Evolutionary conservation across 2,329 filamentous ascomycete genomes (phyloP).

Genomic region (Botrytis pseudocinerea): DNA sequence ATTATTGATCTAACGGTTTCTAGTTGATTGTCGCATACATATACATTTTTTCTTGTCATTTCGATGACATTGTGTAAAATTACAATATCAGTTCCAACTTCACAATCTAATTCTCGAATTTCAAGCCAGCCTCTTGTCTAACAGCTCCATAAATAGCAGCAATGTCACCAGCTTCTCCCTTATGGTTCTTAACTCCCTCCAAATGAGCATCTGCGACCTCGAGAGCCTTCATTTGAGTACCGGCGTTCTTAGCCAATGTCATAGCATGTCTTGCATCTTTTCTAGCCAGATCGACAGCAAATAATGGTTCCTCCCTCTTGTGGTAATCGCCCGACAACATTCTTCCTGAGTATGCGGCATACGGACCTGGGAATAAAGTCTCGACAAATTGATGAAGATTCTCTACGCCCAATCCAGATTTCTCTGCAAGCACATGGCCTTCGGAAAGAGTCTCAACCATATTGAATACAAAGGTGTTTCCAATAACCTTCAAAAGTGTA

Average conservation of each 20-base stretch:
- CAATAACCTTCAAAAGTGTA: conserved; percentile 73
- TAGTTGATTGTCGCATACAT: neutral
- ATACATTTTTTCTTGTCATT: neutral
- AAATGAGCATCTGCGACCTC: conserved; percentile 71
- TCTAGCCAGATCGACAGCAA: conserved; percentile 76
- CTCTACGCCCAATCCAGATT: conserved; percentile 70
- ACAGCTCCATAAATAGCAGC: conserved; percentile 80
- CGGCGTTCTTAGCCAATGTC: conserved; percentile 62
- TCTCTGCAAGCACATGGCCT: conserved; percentile 77
- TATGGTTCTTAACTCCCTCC: conserved; percentile 65
- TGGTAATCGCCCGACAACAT: conserved; percentile 78
- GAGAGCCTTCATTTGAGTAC: conserved; percentile 62
- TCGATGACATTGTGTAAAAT: neutral
- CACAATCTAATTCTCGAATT: conserved; percentile 62
- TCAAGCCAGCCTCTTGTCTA: conserved; percentile 70
- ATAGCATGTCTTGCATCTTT: conserved; percentile 80
- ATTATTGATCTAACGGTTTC: no score
- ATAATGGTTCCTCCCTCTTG: conserved; percentile 74
- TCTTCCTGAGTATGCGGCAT: conserved; percentile 71
- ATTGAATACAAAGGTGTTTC: conserved; percentile 83
- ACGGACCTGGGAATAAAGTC: conserved; percentile 72
- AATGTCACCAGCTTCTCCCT: conserved; percentile 73
- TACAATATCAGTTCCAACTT: neutral
- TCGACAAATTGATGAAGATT: conserved; percentile 72
- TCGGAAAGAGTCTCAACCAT: conserved; percentile 73